These are phyloP conservation scores for Pythium apleroticum DNA, from an alignment of 352 stramenopile genomes.

Conservation along the genomic window DNA sequence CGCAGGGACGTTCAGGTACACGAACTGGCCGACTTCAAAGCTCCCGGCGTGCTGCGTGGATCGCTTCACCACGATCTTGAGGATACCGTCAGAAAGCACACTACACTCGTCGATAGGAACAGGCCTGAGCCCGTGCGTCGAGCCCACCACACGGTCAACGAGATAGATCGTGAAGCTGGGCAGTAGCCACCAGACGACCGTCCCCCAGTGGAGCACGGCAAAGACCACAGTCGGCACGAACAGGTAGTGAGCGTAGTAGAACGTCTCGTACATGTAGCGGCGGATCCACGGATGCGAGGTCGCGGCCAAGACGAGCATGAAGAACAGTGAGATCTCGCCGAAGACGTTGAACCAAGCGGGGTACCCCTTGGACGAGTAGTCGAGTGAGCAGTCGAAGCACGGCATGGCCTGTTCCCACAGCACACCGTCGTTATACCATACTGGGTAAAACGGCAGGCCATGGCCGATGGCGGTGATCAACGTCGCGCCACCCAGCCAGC, in stretches of 20 bases:
- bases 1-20: slow-evolving; percentile 45
- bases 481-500: slow-evolving; percentile 35
- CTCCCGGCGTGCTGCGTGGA: slow-evolving; percentile 7
- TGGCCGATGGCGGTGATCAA: slow-evolving; percentile 29
- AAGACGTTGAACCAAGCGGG: slow-evolving; percentile 46
- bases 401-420: slow-evolving; percentile 28
- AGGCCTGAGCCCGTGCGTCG: slow-evolving; percentile 23
- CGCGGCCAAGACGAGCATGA: slow-evolving; percentile 31
- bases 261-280: slow-evolving; percentile 36
- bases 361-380: slow-evolving; percentile 29
- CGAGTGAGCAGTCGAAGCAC: slow-evolving; percentile 38
- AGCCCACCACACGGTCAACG: slow-evolving; percentile 33
- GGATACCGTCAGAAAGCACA: slow-evolving; percentile 25
- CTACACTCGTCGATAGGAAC: slow-evolving; percentile 31
- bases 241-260: slow-evolving; percentile 47
- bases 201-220: slow-evolving; percentile 37
- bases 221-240: slow-evolving; percentile 35
- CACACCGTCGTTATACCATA: slow-evolving; percentile 23
- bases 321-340: slow-evolving; percentile 38
- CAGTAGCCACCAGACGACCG: slow-evolving; percentile 40
- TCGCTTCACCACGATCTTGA: slow-evolving; percentile 37
- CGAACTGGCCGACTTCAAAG: slow-evolving; percentile 40
- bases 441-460: slow-evolving; percentile 41
- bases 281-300: slow-evolving; percentile 41
- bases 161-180: slow-evolving; percentile 40